Conservation (phyloP, 441 rosid species). For the Erysimum cheiri region DNA sequence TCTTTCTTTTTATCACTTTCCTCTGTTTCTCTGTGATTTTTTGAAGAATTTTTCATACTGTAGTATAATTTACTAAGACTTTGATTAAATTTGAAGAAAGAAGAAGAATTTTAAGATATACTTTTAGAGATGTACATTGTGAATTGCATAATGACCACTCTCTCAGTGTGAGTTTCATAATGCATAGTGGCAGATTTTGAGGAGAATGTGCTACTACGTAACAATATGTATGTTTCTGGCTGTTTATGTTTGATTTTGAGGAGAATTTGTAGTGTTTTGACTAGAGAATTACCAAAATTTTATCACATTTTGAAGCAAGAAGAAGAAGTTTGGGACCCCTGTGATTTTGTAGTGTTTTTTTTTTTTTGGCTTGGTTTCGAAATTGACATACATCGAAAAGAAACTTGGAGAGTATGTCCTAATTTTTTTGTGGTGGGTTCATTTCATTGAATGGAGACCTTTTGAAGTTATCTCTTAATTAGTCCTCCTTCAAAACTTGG, state of each 20-base stretch:
- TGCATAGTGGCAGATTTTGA: background rate
- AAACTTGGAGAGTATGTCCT: background rate
- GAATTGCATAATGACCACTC: background rate
- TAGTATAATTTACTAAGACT: background rate
- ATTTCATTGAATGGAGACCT: background rate
- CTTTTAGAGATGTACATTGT: background rate
- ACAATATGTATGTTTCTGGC: background rate
- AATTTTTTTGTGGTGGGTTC: background rate
- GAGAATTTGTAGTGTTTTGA: background rate
- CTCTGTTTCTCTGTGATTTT: background rate
- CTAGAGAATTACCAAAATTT: background rate
- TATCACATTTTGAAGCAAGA: background rate
- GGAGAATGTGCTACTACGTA: background rate
- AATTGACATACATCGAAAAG: background rate
- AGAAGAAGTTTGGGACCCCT: background rate
- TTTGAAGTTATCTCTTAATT: background rate
- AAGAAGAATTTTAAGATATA: background rate
- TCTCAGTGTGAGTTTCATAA: background rate
- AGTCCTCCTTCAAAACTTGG: background rate
- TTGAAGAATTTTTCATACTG: background rate
- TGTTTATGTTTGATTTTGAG: background rate
- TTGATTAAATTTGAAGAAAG: background rate
- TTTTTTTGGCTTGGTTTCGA: background rate
- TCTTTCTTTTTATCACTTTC: conserved; percentile 24
- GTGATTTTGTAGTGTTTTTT: background rate